Evolutionary conservation across 345 rosid genomes (phyloP).

Genomic region (Rhizophora mangle): DNA sequence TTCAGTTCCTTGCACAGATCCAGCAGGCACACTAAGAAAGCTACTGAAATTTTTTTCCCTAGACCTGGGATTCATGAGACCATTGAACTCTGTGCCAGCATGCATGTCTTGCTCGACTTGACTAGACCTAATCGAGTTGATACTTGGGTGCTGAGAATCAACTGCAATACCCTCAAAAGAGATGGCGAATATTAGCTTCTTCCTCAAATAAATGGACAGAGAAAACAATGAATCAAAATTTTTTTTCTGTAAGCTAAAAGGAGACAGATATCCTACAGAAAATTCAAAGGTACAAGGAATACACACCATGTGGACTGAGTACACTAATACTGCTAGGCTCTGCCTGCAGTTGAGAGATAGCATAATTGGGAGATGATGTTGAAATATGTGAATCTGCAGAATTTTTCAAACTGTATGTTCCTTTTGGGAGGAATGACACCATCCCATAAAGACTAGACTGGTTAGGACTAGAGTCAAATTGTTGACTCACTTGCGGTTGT

Average conservation of each 20-base stretch:
- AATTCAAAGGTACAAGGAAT: constrained; percentile 32
- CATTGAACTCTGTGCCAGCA: constrained; percentile 26
- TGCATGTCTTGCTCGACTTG: constrained; percentile 33
- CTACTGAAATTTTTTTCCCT: constrained; percentile 44
- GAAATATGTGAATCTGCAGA: constrained; percentile 16
- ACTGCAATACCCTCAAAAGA: constrained; percentile 25
- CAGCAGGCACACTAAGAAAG: constrained; percentile 32
- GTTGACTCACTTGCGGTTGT: constrained; percentile 34
- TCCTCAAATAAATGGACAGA: constrained; percentile 6
- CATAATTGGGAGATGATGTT: constrained; percentile 30
- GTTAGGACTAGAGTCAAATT: constrained; percentile 21
- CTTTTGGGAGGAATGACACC: constrained; percentile 32
- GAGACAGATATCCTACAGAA: constrained; percentile 13
- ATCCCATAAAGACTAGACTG: constrained; percentile 27
- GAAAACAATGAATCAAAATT: constrained; percentile 11
- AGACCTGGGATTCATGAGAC: constrained; percentile 21
- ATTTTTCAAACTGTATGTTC: constrained; percentile 32
- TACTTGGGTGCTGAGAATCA: constrained; percentile 41
- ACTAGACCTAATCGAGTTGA: constrained; percentile 33
- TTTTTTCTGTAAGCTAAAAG: neutral
- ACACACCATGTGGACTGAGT: constrained; percentile 30
- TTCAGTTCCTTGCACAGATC: constrained; percentile 39
- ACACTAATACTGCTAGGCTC: constrained; percentile 27
- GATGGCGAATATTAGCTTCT: constrained; percentile 14
- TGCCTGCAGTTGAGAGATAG: constrained; percentile 28